phyloP scores from a whole-genome alignment of 2,329 filamentous ascomycete species.

The Penicillium sp. region DNA sequence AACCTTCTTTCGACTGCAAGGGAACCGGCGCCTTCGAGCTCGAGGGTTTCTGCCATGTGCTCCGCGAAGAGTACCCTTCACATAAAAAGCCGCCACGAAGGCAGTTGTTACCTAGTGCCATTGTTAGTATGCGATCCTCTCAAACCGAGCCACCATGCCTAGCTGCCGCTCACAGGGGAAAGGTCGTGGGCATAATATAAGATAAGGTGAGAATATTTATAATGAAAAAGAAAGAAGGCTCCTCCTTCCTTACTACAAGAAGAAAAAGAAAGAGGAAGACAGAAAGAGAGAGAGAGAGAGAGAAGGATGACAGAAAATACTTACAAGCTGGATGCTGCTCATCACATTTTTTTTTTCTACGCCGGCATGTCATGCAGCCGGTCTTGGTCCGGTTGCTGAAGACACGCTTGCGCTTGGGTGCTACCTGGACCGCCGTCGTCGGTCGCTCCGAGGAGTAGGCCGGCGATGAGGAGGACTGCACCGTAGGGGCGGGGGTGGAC shows the following conservation, averaged over 20 bases:
- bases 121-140: not conserved
- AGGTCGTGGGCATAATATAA: not conserved
- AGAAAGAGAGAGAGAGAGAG: not conserved
- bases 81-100: conserved; percentile 86
- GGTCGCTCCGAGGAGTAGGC: conserved; percentile 35
- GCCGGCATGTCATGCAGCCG: conserved; percentile 46
- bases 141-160: not conserved
- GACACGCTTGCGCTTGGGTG: conserved; percentile 50
- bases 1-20: conserved; percentile 78
- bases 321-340: conserved; percentile 90
- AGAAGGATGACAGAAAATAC: conserved; percentile 32
- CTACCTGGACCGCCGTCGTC: conserved; percentile 37
- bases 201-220: not conserved
- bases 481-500: conserved; percentile 34
- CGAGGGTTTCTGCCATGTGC: conserved; percentile 75
- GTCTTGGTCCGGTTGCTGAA: conserved; percentile 97
- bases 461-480: conserved; percentile 35
- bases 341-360: conserved; percentile 17
- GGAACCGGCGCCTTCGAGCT: conserved; percentile 68
- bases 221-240: not conserved
- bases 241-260: not conserved
- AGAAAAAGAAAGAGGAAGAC: not conserved
- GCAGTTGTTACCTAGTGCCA: conserved; percentile 76
- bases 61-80: conserved; percentile 81
- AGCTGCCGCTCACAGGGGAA: not conserved